Conservation (phyloP, 2,329 filamentous ascomycete species). For the Penicillium fuscoglaucum region DNA sequence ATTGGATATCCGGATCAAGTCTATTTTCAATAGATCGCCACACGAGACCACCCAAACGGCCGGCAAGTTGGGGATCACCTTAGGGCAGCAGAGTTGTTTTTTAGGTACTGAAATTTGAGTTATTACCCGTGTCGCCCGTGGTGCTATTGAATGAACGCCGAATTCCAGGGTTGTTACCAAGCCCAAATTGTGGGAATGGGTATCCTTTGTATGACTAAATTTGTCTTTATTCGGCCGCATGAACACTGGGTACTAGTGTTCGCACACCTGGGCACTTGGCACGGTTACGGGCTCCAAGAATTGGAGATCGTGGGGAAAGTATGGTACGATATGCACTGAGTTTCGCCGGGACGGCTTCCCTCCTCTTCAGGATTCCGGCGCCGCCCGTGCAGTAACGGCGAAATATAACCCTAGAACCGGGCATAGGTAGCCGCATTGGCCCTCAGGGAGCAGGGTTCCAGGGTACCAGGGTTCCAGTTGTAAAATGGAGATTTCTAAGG, state of each 20-base stretch:
- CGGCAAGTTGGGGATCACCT: neutral
- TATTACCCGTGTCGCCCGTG: neutral
- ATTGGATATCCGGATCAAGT: slow-evolving; percentile 17
- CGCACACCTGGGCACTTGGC: neutral
- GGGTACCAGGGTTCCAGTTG: too few relatives aligned
- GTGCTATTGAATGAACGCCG: neutral
- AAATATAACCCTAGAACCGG: too few relatives aligned
- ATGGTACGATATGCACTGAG: neutral
- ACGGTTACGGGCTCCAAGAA: neutral
- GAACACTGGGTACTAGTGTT: neutral
- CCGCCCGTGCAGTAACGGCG: neutral
- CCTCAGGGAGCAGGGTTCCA: too few relatives aligned
- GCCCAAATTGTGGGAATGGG: neutral
- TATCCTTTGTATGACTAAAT: neutral
- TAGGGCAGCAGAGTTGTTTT: neutral
- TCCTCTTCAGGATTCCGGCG: neutral
- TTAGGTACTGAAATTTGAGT: neutral
- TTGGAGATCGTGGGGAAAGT: neutral
- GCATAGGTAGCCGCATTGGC: too few relatives aligned
- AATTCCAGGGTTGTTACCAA: too few relatives aligned
- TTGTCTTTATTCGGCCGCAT: neutral
- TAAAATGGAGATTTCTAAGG: too few relatives aligned
- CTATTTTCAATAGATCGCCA: slow-evolving; percentile 18
- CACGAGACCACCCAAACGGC: slow-evolving; percentile 1
- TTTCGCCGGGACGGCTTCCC: neutral